Percentiles rank a stretch among this genome's conserved stretches.
phyloP scores from a whole-genome alignment of 75 land plant genomes.

The Selaginella moellendorffii region DNA sequence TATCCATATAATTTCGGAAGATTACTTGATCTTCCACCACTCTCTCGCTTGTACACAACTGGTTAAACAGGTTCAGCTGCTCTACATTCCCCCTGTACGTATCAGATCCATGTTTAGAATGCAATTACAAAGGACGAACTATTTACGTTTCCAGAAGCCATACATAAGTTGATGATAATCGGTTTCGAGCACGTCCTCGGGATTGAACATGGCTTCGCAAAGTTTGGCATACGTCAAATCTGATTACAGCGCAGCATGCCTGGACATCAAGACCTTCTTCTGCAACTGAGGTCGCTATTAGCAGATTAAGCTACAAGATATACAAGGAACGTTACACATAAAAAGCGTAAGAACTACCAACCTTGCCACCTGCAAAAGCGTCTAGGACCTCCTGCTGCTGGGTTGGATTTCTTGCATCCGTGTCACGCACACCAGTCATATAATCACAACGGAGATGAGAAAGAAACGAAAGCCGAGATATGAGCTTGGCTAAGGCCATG shows the following conservation, averaged over 20 bases:
- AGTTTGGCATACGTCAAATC: not conserved
- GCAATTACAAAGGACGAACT: not conserved
- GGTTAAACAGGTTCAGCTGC: slow-evolving; percentile 38
- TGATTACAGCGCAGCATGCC: not conserved
- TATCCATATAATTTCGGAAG: slow-evolving; percentile 26
- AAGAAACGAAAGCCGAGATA: slow-evolving; percentile 22
- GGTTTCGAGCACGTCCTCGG: not conserved
- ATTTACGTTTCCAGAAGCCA: not conserved
- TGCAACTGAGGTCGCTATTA: not conserved
- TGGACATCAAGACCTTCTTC: not conserved
- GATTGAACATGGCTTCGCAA: not conserved
- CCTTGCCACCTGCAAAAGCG: not conserved
- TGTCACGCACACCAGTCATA: not conserved
- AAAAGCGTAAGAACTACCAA: too few relatives aligned
- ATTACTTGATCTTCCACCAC: slow-evolving; percentile 42
- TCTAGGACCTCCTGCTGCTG: not conserved
- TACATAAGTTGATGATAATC: not conserved
- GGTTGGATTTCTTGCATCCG: not conserved
- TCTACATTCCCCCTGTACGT: slow-evolving; percentile 50
- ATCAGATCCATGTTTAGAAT: not conserved
- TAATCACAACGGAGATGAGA: not conserved
- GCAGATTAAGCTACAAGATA: too few relatives aligned
- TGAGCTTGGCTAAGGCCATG: slow-evolving; percentile 45
- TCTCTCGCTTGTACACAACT: slow-evolving; percentile 48
- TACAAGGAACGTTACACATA: too few relatives aligned